Evolutionary conservation across 192 early-diverging fungal species (phyloP).

Genomic region (Entomortierella lignicola): DNA sequence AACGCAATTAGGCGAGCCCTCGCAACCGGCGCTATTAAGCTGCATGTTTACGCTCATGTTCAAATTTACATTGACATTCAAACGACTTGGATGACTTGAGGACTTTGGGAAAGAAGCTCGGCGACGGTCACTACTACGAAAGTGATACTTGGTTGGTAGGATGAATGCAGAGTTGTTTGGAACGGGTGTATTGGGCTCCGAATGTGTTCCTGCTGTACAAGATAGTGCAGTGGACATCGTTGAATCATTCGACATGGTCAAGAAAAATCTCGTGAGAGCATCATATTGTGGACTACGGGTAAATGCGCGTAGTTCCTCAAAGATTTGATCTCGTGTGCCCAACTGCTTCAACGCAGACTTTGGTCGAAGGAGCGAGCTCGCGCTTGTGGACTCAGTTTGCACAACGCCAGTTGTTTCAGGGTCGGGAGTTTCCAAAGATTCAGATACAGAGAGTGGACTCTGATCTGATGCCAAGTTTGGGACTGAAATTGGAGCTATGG

Average conservation of each 20-base stretch:
- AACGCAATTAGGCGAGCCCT: neutral
- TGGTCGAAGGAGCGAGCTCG: neutral
- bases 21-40: neutral
- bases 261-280: slow-evolving; percentile 10
- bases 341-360: slow-evolving; percentile 37
- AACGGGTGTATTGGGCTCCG: slow-evolving; percentile 38
- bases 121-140: slow-evolving; percentile 39
- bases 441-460: too few relatives aligned
- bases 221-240: neutral
- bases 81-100: slow-evolving; percentile 17
- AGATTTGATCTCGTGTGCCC: slow-evolving; percentile 20
- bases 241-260: neutral
- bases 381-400: too few relatives aligned
- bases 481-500: too few relatives aligned
- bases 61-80: slow-evolving; percentile 24
- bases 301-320: slow-evolving; percentile 44
- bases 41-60: slow-evolving; percentile 15
- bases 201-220: slow-evolving; percentile 4
- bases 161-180: neutral
- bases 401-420: neutral
- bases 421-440: too few relatives aligned
- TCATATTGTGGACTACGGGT: slow-evolving; percentile 18
- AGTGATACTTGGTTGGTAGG: slow-evolving; percentile 35
- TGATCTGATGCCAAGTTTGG: too few relatives aligned
- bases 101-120: slow-evolving; percentile 50